These are phyloP conservation scores for Chlorella sp. DNA, from an alignment of 139 green algal genomes.

Conservation along the genomic window DNA sequence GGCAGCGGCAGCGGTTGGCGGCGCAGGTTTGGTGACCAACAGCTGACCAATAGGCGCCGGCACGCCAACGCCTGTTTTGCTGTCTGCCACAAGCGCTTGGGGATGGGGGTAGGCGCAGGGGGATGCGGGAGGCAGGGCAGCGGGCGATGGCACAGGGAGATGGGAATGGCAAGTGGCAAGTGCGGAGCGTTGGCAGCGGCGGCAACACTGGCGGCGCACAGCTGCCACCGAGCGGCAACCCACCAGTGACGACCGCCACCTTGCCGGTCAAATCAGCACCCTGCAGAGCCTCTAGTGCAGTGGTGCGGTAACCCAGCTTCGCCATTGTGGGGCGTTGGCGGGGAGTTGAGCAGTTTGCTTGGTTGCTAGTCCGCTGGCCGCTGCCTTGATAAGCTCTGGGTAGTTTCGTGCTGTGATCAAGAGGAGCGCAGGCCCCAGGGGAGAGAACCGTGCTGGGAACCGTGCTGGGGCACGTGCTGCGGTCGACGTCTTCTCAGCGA, in stretches of 20 bases:
- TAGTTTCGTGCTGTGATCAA: too few species aligned
- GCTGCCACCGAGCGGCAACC: too few species aligned
- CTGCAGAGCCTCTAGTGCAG: conserved; percentile 42
- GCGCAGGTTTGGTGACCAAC: neutral
- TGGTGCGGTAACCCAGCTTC: conserved; percentile 21
- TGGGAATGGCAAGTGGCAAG: too few species aligned
- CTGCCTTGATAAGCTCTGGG: too few species aligned
- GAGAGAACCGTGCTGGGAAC: neutral
- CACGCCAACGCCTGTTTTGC: neutral
- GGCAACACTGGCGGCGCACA: neutral
- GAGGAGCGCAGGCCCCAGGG: too few species aligned
- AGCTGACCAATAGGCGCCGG: neutral
- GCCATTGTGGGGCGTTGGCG: neutral
- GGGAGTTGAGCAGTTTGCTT: too few species aligned
- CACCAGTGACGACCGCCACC: conserved; percentile 43
- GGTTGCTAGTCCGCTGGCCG: too few species aligned
- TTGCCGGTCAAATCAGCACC: conserved; percentile 48
- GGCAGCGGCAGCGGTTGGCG: too few species aligned
- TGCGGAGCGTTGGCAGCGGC: neutral
- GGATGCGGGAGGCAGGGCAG: too few species aligned
- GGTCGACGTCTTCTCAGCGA: too few species aligned
- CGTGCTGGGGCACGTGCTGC: neutral
- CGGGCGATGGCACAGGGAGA: too few species aligned
- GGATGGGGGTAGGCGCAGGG: neutral
- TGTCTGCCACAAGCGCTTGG: neutral